Evolutionary conservation across 345 rosid genomes (phyloP).

Genomic region (Moricandia moricandioides): DNA sequence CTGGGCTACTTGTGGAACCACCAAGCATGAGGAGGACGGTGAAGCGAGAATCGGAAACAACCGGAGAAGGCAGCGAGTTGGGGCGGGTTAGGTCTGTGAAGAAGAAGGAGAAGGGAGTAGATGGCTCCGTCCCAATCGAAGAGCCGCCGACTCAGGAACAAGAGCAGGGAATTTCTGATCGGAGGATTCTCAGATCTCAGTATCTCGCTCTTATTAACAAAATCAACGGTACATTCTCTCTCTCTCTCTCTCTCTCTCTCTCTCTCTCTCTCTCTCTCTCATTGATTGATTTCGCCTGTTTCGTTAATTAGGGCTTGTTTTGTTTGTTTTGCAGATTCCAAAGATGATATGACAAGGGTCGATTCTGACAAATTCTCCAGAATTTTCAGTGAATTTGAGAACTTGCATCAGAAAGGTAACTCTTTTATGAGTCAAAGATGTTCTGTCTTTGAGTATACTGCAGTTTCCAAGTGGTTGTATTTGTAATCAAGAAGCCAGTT

Average conservation of each 20-base stretch:
- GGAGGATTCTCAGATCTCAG: background rate
- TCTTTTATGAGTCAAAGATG: background rate
- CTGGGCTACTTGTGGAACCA: background rate
- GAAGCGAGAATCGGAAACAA: background rate
- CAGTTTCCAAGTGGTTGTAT: too few relatives aligned
- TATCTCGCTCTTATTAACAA: background rate
- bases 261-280: background rate
- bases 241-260: background rate
- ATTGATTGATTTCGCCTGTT: background rate
- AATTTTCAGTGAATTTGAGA: background rate
- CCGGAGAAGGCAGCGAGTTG: background rate
- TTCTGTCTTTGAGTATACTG: background rate
- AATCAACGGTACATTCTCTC: background rate
- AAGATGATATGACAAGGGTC: background rate
- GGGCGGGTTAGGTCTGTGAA: background rate
- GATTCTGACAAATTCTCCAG: background rate
- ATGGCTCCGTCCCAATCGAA: background rate
- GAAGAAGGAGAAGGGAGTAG: background rate
- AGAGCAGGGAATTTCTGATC: background rate
- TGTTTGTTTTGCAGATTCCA: background rate
- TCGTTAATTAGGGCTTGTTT: background rate
- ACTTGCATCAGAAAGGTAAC: background rate
- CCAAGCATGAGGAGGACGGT: background rate
- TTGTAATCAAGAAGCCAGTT: too few relatives aligned
- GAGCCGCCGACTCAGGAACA: background rate